These are phyloP conservation scores for Purpureocillium takamizusanense DNA, from an alignment of 2,329 filamentous ascomycete genomes.

Conservation along the genomic window DNA sequence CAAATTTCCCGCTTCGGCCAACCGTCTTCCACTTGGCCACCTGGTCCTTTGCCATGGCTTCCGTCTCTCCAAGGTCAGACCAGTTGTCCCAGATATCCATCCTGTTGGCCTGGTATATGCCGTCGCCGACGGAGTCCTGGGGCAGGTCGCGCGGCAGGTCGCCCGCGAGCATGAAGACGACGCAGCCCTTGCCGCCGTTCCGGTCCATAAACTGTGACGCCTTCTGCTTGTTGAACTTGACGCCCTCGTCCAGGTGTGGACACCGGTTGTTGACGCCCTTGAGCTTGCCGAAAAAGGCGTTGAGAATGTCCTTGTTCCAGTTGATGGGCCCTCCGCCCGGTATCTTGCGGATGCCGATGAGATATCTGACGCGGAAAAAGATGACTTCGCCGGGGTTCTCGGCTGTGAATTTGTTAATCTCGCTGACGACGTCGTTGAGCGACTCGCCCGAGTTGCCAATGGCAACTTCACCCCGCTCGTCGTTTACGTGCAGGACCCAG, in stretches of 20 bases:
- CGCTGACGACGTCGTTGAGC: conserved; percentile 29
- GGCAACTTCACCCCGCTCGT: conserved; percentile 22
- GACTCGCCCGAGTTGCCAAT: conserved; percentile 36
- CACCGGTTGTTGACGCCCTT: conserved; percentile 30
- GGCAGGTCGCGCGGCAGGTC: conserved; percentile 11
- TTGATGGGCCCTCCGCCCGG: conserved; percentile 16
- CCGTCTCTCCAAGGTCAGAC: conserved; percentile 18
- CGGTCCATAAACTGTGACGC: conserved; percentile 20
- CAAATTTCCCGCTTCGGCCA: conserved; percentile 6
- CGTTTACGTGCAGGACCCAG: conserved; percentile 31
- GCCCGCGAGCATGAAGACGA: conserved; percentile 19
- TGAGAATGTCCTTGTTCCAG: conserved; percentile 28
- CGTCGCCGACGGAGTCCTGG: conserved; percentile 15
- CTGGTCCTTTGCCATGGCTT: conserved; percentile 13
- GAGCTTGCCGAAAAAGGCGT: conserved; percentile 32
- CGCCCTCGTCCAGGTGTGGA: conserved; percentile 12
- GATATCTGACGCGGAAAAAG: conserved; percentile 35
- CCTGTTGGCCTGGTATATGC: conserved; percentile 18
- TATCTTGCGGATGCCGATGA: conserved; percentile 27
- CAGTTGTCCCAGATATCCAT: conserved; percentile 19
- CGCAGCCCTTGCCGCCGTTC: conserved; percentile 22
- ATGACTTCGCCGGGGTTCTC: conserved; percentile 34
- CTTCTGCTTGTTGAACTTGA: conserved; percentile 15
- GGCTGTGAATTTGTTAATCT: conserved; percentile 35
- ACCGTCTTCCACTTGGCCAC: conserved; percentile 13